phyloP scores from a whole-genome alignment of 306 rosid genomes.

The Neltuma alba region DNA sequence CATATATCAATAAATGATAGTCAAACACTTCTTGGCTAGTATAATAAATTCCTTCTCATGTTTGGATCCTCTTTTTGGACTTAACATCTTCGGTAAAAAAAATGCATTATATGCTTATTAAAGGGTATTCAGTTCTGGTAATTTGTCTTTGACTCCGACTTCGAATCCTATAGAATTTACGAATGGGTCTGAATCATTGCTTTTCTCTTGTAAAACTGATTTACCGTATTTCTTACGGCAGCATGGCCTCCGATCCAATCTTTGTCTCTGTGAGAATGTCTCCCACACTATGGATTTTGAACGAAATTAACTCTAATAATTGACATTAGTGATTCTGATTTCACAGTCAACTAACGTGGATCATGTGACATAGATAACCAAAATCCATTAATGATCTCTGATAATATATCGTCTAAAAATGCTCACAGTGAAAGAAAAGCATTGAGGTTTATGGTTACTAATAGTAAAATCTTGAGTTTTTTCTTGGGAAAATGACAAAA shows the following conservation, averaged over 20 bases:
- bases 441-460: slow-evolving; percentile 10
- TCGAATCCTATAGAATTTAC: too few species aligned
- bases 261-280: neutral
- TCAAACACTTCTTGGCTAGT: neutral
- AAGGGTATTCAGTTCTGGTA: neutral
- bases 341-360: neutral
- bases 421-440: neutral
- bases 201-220: neutral
- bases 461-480: too few species aligned
- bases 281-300: neutral
- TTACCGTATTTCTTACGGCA: neutral
- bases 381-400: neutral
- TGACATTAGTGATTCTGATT: slow-evolving; percentile 10
- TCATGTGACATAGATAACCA: neutral
- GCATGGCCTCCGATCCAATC: neutral
- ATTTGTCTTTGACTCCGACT: neutral
- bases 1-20: neutral
- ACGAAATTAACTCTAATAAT: neutral
- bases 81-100: neutral
- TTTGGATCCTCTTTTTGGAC: slow-evolving; percentile 14
- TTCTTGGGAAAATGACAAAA: too few species aligned
- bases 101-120: neutral
- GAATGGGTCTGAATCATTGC: neutral
- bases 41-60: neutral
- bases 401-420: slow-evolving; percentile 6